A percentile compares a stretch with the other conserved stretches of the same genome.
These are phyloP conservation scores for Naematelia aurantialba DNA, from an alignment of 768 basidiomycete species.

Conservation along the genomic window DNA sequence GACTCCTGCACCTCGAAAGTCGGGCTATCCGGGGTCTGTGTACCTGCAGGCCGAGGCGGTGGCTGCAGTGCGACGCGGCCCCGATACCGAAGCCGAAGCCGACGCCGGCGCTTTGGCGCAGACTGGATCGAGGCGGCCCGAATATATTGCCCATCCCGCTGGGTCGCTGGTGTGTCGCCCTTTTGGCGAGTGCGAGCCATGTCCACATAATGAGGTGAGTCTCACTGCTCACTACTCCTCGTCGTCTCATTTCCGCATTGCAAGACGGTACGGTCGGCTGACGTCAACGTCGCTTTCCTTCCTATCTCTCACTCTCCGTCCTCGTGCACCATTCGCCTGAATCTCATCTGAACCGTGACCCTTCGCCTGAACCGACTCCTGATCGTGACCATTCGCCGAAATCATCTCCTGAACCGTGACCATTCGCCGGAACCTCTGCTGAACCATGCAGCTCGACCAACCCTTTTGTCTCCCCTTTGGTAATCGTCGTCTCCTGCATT, in stretches of 20 bases:
- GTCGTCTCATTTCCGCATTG: conserved; percentile 1
- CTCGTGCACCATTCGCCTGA: neutral
- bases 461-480: conserved; percentile 96
- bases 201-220: conserved; percentile 53
- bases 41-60: too few species aligned
- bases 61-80: too few species aligned
- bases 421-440: too few species aligned
- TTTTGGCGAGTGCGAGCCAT: conserved; percentile 54
- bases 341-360: too few species aligned
- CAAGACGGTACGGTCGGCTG: neutral
- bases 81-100: neutral
- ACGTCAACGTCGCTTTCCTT: neutral
- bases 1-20: neutral
- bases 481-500: conserved; percentile 84
- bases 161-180: conserved; percentile 50
- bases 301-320: neutral
- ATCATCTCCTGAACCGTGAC: too few species aligned
- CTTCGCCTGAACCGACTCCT: too few species aligned
- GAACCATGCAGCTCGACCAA: conserved; percentile 68
- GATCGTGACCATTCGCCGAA: too few species aligned
- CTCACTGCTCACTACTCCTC: neutral
- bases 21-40: too few species aligned
- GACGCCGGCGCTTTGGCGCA: neutral
- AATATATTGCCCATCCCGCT: conserved; percentile 33
- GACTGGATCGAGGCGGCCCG: conserved; percentile 11